Conservation (phyloP, 1,284 basidiomycete genomes). For the Puccinia triticina region DNA sequence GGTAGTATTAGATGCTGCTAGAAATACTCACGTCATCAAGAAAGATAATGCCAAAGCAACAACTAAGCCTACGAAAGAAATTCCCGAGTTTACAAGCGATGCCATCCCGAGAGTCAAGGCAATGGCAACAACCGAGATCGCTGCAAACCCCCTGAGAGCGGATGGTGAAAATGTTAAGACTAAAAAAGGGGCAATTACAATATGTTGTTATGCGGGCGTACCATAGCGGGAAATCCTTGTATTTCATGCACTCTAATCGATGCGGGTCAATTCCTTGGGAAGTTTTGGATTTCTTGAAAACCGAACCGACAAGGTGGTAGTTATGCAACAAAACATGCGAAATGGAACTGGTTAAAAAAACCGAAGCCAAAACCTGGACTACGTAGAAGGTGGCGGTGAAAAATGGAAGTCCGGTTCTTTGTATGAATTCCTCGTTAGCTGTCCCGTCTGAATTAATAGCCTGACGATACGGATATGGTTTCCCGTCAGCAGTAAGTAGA, state of each 20-base stretch:
- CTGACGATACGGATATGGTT: slow-evolving; percentile 24
- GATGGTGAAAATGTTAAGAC: neutral
- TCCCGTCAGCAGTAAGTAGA: slow-evolving; percentile 13
- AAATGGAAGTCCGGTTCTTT: slow-evolving; percentile 26
- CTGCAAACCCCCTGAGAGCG: slow-evolving; percentile 4
- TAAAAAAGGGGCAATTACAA: neutral
- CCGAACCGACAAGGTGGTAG: neutral
- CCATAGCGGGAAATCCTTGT: slow-evolving; percentile 36
- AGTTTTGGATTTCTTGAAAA: slow-evolving; percentile 13
- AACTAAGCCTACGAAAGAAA: slow-evolving; percentile 18
- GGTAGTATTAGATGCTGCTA: too few relatives aligned
- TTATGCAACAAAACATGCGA: slow-evolving; percentile 29
- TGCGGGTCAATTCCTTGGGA: slow-evolving; percentile 28
- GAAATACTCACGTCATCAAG: slow-evolving; percentile 23
- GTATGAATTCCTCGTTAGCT: slow-evolving; percentile 16
- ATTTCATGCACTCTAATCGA: slow-evolving; percentile 30
- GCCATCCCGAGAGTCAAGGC: slow-evolving; percentile 1
- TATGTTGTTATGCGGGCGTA: neutral
- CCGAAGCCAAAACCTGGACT: slow-evolving; percentile 26
- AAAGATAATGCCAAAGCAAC: slow-evolving; percentile 20
- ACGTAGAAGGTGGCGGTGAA: slow-evolving; percentile 32
- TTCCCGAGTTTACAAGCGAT: slow-evolving; percentile 15
- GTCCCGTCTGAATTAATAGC: slow-evolving; percentile 29
- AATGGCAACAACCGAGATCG: slow-evolving; percentile 17
- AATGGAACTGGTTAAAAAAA: slow-evolving; percentile 18